These are phyloP conservation scores for Malus asiatica DNA, from an alignment of 306 rosid species.

Conservation along the genomic window DNA sequence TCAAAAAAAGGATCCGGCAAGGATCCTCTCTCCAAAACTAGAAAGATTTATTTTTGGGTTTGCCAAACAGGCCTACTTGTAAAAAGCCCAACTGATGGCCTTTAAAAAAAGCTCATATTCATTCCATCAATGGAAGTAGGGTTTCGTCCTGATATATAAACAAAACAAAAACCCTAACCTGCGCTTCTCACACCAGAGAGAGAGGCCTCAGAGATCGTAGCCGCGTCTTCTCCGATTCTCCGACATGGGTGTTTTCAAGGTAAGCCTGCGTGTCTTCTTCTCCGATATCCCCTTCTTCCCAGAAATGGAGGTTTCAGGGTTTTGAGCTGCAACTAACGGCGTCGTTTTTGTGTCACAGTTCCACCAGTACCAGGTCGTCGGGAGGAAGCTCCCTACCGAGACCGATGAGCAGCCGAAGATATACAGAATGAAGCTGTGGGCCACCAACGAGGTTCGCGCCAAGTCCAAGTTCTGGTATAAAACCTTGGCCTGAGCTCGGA, in stretches of 20 bases:
- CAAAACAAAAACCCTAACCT: conserved; percentile 22
- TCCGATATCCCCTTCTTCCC: not conserved
- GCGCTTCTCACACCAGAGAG: not conserved
- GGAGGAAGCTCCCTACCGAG: conserved; percentile 80
- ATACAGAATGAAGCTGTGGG: conserved; percentile 94
- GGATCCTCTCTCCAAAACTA: too few relatives aligned
- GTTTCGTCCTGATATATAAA: conserved; percentile 17
- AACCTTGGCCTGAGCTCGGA: not conserved
- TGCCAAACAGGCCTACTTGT: not conserved
- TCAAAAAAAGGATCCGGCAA: accelerated
- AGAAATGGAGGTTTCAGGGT: not conserved
- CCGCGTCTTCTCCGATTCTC: conserved; percentile 6
- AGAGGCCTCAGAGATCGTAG: not conserved
- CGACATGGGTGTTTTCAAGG: conserved; percentile 65
- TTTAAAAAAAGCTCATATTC: not conserved
- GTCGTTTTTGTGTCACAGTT: conserved; percentile 37
- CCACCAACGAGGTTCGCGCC: conserved; percentile 92
- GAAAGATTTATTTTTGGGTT: not conserved
- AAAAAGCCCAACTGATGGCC: not conserved
- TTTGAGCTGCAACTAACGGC: not conserved
- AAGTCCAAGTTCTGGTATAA: conserved; percentile 85
- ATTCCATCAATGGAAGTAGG: not conserved
- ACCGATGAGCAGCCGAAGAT: conserved; percentile 71
- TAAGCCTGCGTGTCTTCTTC: not conserved
- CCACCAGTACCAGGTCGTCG: conserved; percentile 90